phyloP scores from a whole-genome alignment of 2,329 filamentous ascomycete genomes.

The Lasiodiplodia sp. region DNA sequence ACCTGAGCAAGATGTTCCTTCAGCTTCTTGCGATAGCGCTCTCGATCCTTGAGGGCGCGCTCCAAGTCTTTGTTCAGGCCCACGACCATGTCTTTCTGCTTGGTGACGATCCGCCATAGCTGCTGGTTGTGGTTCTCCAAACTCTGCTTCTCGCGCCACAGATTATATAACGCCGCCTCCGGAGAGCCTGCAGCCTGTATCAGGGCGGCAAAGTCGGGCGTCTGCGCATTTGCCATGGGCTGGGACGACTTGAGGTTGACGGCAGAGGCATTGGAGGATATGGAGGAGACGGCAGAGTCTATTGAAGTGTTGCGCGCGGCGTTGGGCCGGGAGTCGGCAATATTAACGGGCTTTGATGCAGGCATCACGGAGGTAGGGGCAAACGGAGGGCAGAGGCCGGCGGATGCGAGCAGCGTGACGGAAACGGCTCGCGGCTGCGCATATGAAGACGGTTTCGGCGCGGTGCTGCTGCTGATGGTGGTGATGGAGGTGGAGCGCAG shows the following conservation, averaged over 20 bases:
- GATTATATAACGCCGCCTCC: constrained; percentile 85
- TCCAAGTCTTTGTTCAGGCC: constrained; percentile 95
- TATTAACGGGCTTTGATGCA: constrained; percentile 42
- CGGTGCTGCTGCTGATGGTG: constrained; percentile 29
- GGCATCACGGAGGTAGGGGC: constrained; percentile 47
- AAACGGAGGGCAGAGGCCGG: constrained; percentile 41
- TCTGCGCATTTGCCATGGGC: constrained; percentile 57
- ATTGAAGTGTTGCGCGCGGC: constrained; percentile 82
- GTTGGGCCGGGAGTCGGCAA: constrained; percentile 40
- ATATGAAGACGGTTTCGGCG: constrained; percentile 40
- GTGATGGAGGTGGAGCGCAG: constrained; percentile 31
- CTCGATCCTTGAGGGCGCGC: constrained; percentile 89
- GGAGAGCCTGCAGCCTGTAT: constrained; percentile 86
- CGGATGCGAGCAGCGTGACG: constrained; percentile 40
- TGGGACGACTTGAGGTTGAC: constrained; percentile 57
- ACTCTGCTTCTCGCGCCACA: constrained; percentile 90
- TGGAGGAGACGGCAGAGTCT: constrained; percentile 84
- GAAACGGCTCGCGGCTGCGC: constrained; percentile 46
- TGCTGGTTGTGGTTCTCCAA: constrained; percentile 89
- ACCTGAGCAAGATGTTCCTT: constrained; percentile 72
- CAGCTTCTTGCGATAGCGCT: constrained; percentile 87
- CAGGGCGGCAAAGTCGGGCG: constrained; percentile 77
- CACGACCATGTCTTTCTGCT: constrained; percentile 91
- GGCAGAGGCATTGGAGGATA: constrained; percentile 61
- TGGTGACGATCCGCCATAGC: constrained; percentile 94